Conservation (phyloP, 2,329 filamentous ascomycete species). For the Fusarium sp. region DNA sequence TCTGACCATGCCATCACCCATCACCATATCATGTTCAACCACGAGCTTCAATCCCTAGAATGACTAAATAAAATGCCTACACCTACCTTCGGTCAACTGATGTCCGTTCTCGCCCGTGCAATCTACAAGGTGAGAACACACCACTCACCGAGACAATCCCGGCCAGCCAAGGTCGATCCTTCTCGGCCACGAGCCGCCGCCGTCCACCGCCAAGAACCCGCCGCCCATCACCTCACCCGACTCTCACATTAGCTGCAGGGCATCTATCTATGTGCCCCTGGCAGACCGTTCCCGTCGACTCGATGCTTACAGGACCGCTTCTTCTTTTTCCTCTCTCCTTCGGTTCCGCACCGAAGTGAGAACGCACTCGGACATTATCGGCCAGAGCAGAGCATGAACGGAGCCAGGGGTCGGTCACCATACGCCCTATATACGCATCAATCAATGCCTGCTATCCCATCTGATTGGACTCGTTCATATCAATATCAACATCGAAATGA, state of each 20-base stretch:
- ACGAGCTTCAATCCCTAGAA: background rate
- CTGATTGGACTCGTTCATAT: background rate
- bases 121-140: background rate
- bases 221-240: background rate
- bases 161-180: constrained; percentile 4
- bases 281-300: background rate
- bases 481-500: background rate
- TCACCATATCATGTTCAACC: background rate
- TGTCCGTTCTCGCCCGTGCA: background rate
- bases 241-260: background rate
- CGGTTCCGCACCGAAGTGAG: constrained; percentile 1
- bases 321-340: background rate
- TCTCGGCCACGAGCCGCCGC: background rate
- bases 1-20: background rate
- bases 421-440: background rate
- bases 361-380: background rate
- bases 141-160: background rate
- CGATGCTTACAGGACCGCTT: background rate
- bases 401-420: background rate
- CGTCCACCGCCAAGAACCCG: background rate
- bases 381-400: background rate
- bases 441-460: background rate
- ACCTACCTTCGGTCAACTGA: background rate
- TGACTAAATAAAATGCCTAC: background rate
- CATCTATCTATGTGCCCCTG: background rate